phyloP scores from a whole-genome alignment of 257 asterid genomes.

The Nicotiana knightiana region DNA sequence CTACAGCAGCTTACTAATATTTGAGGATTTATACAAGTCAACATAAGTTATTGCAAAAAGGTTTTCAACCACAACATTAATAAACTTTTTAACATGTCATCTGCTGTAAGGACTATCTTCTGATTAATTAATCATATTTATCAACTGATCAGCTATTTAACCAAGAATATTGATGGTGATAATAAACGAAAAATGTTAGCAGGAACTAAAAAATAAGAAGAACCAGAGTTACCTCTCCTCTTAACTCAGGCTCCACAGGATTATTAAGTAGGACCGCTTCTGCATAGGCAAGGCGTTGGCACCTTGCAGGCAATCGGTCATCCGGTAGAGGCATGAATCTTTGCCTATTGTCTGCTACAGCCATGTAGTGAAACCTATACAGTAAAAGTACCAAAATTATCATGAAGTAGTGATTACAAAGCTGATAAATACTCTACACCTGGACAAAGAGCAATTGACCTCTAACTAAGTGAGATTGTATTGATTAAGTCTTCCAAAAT shows the following conservation, averaged over 20 bases:
- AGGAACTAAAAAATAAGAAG: not conserved
- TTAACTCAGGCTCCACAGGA: constrained; percentile 59
- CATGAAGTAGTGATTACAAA: not conserved
- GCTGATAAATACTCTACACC: not conserved
- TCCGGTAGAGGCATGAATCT: constrained; percentile 80
- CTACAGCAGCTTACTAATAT: not conserved
- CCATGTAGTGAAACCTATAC: constrained; percentile 74
- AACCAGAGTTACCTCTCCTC: constrained; percentile 52
- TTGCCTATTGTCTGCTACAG: constrained; percentile 56
- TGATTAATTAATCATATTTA: not conserved
- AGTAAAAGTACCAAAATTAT: not conserved
- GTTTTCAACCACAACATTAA: not conserved
- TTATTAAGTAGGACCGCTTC: constrained; percentile 72
- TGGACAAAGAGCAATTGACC: not conserved
- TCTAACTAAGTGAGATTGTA: not conserved
- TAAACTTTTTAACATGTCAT: not conserved
- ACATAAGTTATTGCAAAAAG: not conserved
- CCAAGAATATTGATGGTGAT: not conserved
- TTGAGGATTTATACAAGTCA: not conserved
- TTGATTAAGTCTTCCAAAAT: not conserved
- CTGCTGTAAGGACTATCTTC: not conserved
- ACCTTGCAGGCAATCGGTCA: constrained; percentile 56
- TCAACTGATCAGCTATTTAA: not conserved
- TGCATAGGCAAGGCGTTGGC: constrained; percentile 57
- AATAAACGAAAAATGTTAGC: not conserved